Evolutionary conservation across 73 alveolate genomes (phyloP).

Genomic region (Breviolum minutum): DNA sequence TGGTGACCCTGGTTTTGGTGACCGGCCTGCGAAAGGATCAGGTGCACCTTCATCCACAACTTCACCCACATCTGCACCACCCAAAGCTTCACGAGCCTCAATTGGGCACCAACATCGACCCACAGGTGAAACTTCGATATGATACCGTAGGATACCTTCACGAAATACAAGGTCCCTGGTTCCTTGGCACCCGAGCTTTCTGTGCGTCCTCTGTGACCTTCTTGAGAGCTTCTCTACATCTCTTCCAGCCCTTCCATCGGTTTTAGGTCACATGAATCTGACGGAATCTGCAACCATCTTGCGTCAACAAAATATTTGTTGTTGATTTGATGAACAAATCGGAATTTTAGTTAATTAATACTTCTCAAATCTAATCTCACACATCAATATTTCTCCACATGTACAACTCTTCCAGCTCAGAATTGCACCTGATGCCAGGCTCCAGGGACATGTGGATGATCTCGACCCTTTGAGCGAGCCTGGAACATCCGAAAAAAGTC

Average conservation of each 20-base stretch:
- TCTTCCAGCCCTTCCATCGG: conserved; percentile 60
- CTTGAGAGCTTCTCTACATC: conserved; percentile 52
- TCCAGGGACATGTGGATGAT: conserved; percentile 75
- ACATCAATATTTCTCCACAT: background rate
- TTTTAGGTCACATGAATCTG: background rate
- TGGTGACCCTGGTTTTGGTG: background rate
- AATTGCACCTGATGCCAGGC: conserved; percentile 67
- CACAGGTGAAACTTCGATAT: background rate
- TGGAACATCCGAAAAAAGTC: background rate
- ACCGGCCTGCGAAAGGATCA: conserved; percentile 30
- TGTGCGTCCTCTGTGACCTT: conserved; percentile 68
- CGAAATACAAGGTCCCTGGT: too few relatives aligned
- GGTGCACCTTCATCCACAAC: conserved; percentile 30
- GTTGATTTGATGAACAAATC: too few relatives aligned
- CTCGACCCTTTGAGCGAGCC: conserved; percentile 91
- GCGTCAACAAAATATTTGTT: too few relatives aligned
- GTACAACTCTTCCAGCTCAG: background rate
- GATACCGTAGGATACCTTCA: too few relatives aligned
- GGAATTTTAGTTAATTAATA: background rate
- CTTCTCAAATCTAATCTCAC: background rate
- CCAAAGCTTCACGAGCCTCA: conserved; percentile 53
- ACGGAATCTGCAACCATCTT: background rate
- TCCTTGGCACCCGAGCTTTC: background rate
- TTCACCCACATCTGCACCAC: conserved; percentile 50
- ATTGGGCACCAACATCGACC: too few relatives aligned